These are phyloP conservation scores for Paspalum vaginatum DNA, from an alignment of 176 grass and related monocot genomes.

Conservation along the genomic window DNA sequence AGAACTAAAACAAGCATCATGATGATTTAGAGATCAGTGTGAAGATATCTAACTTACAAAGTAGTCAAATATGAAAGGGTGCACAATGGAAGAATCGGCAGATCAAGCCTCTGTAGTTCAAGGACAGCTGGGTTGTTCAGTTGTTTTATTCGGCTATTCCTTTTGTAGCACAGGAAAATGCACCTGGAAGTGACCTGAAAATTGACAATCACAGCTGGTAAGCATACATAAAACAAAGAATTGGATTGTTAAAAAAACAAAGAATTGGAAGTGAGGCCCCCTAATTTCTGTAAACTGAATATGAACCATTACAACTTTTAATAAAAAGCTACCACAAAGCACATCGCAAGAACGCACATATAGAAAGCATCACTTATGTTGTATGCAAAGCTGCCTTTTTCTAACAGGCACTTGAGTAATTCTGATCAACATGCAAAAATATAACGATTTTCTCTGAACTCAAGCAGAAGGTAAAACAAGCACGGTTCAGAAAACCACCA, in stretches of 20 bases:
- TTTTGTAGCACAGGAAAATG: conserved; percentile 30
- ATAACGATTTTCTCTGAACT: not conserved
- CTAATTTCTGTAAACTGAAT: not conserved
- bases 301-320: conserved; percentile 1
- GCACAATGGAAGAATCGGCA: conserved; percentile 22
- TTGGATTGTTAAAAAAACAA: not conserved
- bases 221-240: not conserved
- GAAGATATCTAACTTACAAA: conserved; percentile 38
- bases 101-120: conserved; percentile 20
- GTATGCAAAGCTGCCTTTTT: not conserved
- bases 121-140: conserved; percentile 15
- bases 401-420: not conserved
- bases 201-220: conserved; percentile 1
- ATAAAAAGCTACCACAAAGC: not conserved
- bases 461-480: conserved; percentile 1
- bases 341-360: conserved; percentile 1
- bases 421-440: not conserved
- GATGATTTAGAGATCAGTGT: not conserved
- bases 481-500: not conserved
- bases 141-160: not conserved
- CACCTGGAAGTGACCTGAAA: conserved; percentile 23
- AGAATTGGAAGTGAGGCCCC: not conserved
- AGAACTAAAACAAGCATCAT: conserved; percentile 24
- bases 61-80: conserved; percentile 30
- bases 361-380: not conserved